Evolutionary conservation across 768 basidiomycete species (phyloP).

Genomic region (Lactarius hatsudake): DNA sequence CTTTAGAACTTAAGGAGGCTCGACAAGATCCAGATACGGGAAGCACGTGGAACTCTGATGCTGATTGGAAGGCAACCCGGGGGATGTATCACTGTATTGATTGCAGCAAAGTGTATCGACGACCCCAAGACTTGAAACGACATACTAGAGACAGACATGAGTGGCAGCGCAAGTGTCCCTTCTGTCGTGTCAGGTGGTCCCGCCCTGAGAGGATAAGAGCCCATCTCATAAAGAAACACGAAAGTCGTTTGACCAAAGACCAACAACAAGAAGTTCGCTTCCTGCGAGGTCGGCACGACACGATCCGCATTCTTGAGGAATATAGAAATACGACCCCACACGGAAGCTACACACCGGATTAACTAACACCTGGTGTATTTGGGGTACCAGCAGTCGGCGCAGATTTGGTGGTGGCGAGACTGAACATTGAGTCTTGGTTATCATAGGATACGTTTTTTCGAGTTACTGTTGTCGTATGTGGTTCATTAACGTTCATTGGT

Average conservation of each 20-base stretch:
- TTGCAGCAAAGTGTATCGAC: conserved; percentile 2
- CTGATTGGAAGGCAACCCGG: neutral
- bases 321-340: neutral
- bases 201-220: conserved; percentile 2
- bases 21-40: neutral
- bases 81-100: neutral
- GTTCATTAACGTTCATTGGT: no score
- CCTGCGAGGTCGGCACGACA: neutral
- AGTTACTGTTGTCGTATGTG: neutral
- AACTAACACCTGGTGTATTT: neutral
- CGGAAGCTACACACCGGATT: neutral
- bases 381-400: neutral
- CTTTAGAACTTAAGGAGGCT: neutral
- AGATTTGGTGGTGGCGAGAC: neutral
- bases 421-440: neutral
- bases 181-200: conserved; percentile 4
- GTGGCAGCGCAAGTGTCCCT: neutral
- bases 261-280: neutral
- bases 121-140: neutral
- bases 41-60: neutral
- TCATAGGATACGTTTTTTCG: neutral
- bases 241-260: neutral
- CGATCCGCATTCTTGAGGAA: neutral
- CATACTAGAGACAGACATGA: conserved; percentile 8
- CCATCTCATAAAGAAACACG: neutral